Conservation (phyloP, 2,329 filamentous ascomycete species). For the Xylaria sp. region DNA sequence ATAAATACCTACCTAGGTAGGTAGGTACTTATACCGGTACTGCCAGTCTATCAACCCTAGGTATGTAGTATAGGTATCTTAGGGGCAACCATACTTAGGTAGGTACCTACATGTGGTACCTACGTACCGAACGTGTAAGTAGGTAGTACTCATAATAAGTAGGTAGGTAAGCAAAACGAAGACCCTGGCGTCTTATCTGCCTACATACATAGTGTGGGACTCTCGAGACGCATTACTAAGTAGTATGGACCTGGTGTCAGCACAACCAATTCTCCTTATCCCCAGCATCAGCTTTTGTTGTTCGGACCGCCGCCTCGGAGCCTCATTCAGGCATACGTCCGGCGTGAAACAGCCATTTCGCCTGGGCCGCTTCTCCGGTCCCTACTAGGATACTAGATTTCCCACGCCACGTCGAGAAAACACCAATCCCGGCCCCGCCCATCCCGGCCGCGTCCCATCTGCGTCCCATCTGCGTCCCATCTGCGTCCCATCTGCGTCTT, state of each 20-base stretch:
- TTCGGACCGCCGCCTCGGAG: slow-evolving; percentile 11
- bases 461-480: too few species aligned
- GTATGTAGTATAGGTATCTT: too few species aligned
- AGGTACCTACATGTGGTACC: not conserved
- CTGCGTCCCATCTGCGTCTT: too few species aligned
- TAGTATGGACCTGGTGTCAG: not conserved
- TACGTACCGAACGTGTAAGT: too few species aligned
- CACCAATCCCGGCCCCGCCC: slow-evolving; percentile 17
- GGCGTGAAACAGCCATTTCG: not conserved
- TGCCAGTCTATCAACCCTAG: too few species aligned
- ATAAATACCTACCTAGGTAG: not conserved
- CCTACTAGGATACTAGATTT: not conserved
- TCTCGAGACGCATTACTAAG: slow-evolving; percentile 21
- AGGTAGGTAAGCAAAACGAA: not conserved
- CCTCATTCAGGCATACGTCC: slow-evolving; percentile 8
- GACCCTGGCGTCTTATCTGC: slow-evolving; percentile 23
- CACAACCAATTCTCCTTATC: not conserved
- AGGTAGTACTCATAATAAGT: too few species aligned
- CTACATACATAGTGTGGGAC: slow-evolving; percentile 23
- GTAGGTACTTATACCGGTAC: too few species aligned
- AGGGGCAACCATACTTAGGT: not conserved
- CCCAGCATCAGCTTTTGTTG: slow-evolving; percentile 1
- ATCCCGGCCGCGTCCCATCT: slow-evolving; percentile 9
- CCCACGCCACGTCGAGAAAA: too few species aligned
- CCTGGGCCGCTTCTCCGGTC: not conserved